These are phyloP conservation scores for Strigomonas culicis DNA, from an alignment of 208 protist species.

Conservation along the genomic window DNA sequence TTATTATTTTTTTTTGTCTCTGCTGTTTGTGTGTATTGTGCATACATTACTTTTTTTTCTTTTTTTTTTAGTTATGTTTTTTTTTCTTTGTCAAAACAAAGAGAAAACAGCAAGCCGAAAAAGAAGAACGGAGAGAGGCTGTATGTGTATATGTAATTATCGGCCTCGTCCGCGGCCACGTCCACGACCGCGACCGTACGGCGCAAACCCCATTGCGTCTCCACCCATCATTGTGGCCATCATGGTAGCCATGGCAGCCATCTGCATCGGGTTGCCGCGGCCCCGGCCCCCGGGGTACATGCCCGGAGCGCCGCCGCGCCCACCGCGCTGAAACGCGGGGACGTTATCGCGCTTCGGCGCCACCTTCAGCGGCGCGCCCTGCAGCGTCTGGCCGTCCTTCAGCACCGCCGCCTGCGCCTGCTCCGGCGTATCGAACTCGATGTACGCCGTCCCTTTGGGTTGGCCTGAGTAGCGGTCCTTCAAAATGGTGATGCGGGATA, in stretches of 20 bases:
- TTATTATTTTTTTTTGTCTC: constrained; percentile 12
- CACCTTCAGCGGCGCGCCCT: constrained; percentile 81
- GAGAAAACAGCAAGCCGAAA: background rate
- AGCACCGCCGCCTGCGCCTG: constrained; percentile 76
- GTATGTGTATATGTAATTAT: background rate
- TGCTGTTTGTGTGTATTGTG: constrained; percentile 10
- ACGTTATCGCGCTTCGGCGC: constrained; percentile 86
- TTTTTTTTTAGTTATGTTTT: constrained; percentile 14
- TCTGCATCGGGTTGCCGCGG: constrained; percentile 37
- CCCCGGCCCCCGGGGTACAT: constrained; percentile 27
- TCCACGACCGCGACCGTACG: constrained; percentile 39
- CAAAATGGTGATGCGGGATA: constrained; percentile 90
- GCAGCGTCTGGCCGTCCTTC: constrained; percentile 84
- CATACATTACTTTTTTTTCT: background rate
- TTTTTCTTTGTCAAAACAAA: constrained; percentile 5
- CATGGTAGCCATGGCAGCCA: constrained; percentile 72
- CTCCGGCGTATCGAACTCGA: constrained; percentile 89
- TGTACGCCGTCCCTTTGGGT: constrained; percentile 91
- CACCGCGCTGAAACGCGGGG: constrained; percentile 72
- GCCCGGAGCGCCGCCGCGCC: constrained; percentile 29
- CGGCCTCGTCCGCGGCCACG: constrained; percentile 36
- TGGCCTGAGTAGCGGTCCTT: constrained; percentile 86
- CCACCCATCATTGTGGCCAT: constrained; percentile 82
- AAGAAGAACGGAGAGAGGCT: background rate
- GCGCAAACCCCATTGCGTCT: constrained; percentile 49